A percentile compares a stretch with the other conserved stretches of the same genome.
phyloP scores from a whole-genome alignment of 495 filamentous ascomycete genomes.

The Penicillium alfredii region DNA sequence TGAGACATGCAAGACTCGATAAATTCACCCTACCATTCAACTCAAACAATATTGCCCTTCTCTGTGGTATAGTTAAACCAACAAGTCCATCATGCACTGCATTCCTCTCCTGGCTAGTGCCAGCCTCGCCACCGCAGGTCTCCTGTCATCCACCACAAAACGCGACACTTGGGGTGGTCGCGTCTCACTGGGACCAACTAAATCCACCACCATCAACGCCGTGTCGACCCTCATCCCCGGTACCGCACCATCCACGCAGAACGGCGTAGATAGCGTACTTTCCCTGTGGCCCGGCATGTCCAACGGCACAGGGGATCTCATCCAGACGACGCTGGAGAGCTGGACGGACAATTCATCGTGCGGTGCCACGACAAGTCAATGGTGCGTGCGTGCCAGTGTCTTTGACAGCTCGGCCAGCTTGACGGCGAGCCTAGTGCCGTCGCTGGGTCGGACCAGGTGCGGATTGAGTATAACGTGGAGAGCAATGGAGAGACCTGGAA shows the following conservation, averaged over 20 bases:
- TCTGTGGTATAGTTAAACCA: no score
- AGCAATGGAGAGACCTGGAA: slow-evolving; percentile 29
- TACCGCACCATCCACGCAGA: slow-evolving; percentile 29
- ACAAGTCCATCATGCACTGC: slow-evolving; percentile 8
- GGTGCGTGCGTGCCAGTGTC: slow-evolving; percentile 38
- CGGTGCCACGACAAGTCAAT: slow-evolving; percentile 27
- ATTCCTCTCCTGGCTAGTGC: slow-evolving; percentile 2
- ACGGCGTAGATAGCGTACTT: slow-evolving; percentile 28
- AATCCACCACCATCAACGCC: slow-evolving; percentile 34
- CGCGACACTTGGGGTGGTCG: slow-evolving; percentile 33
- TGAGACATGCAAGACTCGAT: no score
- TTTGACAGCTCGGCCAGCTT: slow-evolving; percentile 34
- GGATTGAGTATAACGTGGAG: slow-evolving; percentile 31
- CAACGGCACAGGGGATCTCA: slow-evolving; percentile 39
- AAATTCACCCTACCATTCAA: no score
- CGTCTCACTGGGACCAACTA: slow-evolving; percentile 36
- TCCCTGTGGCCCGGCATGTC: slow-evolving; percentile 44
- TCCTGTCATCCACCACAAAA: slow-evolving; percentile 14
- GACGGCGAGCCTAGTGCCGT: slow-evolving; percentile 25
- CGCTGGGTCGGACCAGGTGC: slow-evolving; percentile 25
- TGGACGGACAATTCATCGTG: slow-evolving; percentile 33
- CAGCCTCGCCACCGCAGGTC: slow-evolving; percentile 7
- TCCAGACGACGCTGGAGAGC: slow-evolving; percentile 35
- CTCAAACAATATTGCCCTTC: no score
- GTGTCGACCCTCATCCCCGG: slow-evolving; percentile 39